phyloP scores from a whole-genome alignment of 306 rosid species.

The Corylus avellana region DNA sequence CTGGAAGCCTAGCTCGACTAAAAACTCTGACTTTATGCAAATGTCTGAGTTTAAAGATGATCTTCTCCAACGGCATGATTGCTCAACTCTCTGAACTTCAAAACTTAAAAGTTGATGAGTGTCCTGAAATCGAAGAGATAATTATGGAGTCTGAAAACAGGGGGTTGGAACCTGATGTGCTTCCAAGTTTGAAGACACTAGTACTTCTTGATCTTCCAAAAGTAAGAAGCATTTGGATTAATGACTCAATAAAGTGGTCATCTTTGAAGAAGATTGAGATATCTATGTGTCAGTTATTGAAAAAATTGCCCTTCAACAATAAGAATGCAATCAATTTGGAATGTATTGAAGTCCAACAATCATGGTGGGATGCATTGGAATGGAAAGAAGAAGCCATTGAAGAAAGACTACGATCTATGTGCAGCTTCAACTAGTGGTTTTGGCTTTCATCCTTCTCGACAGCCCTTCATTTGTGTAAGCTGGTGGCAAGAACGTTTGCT shows the following conservation, averaged over 20 bases:
- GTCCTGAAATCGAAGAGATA: slow-evolving; percentile 29
- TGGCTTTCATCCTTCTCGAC: too few species aligned
- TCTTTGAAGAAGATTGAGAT: not conserved
- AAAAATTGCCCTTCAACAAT: slow-evolving; percentile 23
- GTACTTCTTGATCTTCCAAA: slow-evolving; percentile 19
- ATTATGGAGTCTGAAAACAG: not conserved
- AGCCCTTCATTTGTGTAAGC: too few species aligned
- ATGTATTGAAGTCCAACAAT: too few species aligned
- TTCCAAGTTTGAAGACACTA: slow-evolving; percentile 31
- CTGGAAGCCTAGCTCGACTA: slow-evolving; percentile 24
- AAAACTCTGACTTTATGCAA: slow-evolving; percentile 14
- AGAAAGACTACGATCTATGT: too few species aligned
- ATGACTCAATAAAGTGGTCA: slow-evolving; percentile 21
- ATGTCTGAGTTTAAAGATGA: slow-evolving; percentile 19
- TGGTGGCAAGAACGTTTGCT: too few species aligned
- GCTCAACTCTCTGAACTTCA: slow-evolving; percentile 24
- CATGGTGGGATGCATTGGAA: too few species aligned
- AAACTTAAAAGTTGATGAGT: slow-evolving; percentile 18
- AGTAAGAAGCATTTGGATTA: slow-evolving; percentile 7
- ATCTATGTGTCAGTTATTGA: slow-evolving; percentile 9
- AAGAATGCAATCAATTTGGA: too few species aligned
- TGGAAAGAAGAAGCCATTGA: too few species aligned
- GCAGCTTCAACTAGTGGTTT: too few species aligned
- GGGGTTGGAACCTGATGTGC: slow-evolving; percentile 11
- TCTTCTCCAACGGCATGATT: slow-evolving; percentile 22